Evolutionary conservation across 768 basidiomycete genomes (phyloP).

Genomic region (Sarcodon sp.): DNA sequence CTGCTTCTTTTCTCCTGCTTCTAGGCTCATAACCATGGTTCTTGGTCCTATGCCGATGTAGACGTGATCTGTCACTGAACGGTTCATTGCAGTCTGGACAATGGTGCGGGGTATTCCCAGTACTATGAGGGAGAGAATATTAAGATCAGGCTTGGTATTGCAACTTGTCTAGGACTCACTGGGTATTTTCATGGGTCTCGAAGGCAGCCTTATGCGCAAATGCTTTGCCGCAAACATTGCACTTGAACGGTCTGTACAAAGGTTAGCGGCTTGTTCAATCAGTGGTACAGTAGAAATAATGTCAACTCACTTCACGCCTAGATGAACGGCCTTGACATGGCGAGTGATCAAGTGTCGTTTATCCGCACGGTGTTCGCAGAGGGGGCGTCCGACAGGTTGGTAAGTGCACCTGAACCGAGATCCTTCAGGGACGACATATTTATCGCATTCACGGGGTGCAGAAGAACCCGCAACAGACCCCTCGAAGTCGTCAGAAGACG

Average conservation of each 20-base stretch:
- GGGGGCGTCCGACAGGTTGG: not conserved
- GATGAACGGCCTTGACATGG: not conserved
- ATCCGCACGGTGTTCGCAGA: not conserved
- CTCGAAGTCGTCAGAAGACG: not conserved
- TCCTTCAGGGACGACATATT: not conserved
- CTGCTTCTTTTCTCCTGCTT: not conserved
- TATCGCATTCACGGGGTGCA: not conserved
- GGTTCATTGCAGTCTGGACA: not conserved
- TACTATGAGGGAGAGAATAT: not conserved
- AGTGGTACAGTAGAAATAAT: not conserved
- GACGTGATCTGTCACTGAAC: not conserved
- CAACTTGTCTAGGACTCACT: not conserved
- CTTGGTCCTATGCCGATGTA: not conserved
- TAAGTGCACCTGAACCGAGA: not conserved
- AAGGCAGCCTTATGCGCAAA: not conserved
- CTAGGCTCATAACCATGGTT: not conserved
- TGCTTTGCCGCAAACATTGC: not conserved
- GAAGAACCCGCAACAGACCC: not conserved
- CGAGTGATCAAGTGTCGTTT: not conserved
- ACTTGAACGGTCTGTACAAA: not conserved
- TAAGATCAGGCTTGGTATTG: not conserved
- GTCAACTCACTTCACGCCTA: not conserved
- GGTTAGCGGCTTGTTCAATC: not conserved
- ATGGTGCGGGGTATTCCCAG: not conserved
- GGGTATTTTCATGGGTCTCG: not conserved